Evolutionary conservation across 2,329 filamentous ascomycete genomes (phyloP).

Genomic region (Ceratocystis cacaofunesta): DNA sequence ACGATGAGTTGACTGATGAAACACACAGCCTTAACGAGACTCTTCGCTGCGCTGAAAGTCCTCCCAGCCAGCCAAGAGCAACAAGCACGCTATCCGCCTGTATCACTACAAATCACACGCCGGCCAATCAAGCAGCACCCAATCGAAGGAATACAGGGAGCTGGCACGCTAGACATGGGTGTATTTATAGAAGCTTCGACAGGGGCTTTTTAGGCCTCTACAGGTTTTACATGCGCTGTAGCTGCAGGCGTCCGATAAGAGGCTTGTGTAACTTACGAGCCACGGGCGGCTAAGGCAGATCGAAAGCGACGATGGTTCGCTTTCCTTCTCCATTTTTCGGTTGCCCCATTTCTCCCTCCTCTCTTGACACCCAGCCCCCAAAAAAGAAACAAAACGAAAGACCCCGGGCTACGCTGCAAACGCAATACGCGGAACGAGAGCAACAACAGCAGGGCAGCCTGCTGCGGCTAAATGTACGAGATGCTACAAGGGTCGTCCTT

Average conservation of each 20-base stretch:
- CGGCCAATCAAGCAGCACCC: neutral
- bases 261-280: neutral
- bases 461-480: no score
- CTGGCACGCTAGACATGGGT: neutral
- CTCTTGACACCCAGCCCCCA: no score
- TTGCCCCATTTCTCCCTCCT: no score
- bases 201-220: neutral
- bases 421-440: no score
- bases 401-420: no score
- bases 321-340: no score
- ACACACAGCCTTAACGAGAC: no score
- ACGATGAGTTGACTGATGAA: no score
- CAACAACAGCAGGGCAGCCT: no score
- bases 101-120: neutral
- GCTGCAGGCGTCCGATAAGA: neutral
- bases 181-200: neutral
- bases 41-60: no score
- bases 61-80: neutral
- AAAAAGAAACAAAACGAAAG: no score
- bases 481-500: neutral
- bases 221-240: neutral
- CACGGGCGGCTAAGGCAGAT: neutral
- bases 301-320: neutral
- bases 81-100: neutral
- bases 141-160: neutral